Conservation (phyloP, 2,329 filamentous ascomycete genomes). For the Ophiostoma ulmi region DNA sequence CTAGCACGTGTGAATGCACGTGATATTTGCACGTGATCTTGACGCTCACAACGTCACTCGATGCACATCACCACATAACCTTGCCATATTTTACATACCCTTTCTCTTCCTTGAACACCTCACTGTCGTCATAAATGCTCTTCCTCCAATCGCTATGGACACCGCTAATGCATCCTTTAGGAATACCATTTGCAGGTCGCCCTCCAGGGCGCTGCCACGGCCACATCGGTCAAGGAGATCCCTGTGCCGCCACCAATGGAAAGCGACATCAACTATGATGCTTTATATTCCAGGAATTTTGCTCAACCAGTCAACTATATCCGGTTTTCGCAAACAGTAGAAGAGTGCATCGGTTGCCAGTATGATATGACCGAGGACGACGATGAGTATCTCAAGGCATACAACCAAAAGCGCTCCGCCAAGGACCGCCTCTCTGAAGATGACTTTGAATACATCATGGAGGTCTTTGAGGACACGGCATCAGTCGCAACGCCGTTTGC, state of each 20-base stretch:
- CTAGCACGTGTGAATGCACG: constrained; percentile 36
- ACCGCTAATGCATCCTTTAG: constrained; percentile 42
- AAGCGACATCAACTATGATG: constrained; percentile 73
- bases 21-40: constrained; percentile 43
- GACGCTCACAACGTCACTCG: constrained; percentile 21
- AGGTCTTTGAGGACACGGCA: constrained; percentile 86
- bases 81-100: neutral
- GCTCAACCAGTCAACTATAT: constrained; percentile 89
- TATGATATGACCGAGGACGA: constrained; percentile 97
- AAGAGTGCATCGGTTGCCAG: constrained; percentile 82
- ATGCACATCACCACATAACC: neutral
- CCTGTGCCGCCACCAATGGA: constrained; percentile 60
- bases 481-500: constrained; percentile 81
- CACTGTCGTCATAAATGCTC: neutral
- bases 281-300: constrained; percentile 75
- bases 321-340: constrained; percentile 94
- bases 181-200: constrained; percentile 94
- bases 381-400: constrained; percentile 72
- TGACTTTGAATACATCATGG: constrained; percentile 90
- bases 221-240: constrained; percentile 54
- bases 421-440: constrained; percentile 71
- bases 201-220: constrained; percentile 51
- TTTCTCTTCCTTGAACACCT: neutral
- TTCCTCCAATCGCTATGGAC: neutral
- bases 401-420: constrained; percentile 70